Base-by-base conservation (phyloP, 2,329 filamentous ascomycete species). In the Aspergillus persii region DNA sequence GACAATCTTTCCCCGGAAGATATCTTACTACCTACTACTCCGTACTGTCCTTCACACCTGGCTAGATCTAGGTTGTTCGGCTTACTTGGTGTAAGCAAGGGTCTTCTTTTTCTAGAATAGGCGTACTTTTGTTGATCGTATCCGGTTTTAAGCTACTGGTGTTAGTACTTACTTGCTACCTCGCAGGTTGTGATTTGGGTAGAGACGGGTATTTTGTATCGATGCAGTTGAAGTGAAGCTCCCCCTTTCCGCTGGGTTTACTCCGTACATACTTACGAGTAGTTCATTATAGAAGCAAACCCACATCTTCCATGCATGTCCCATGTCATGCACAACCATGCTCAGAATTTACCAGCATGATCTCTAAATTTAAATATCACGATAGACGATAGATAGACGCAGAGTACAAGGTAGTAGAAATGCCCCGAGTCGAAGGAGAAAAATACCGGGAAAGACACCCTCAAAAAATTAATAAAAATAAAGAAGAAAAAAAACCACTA, bases 231-330 rank as follows among this genome's bases (percentile, higher is more conserved):
- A 6, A 47, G 23, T n/a, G 29, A n/a, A 30, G 39, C 27, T 47
- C 27, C 11, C 23, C 29, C n/a, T 26, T 39, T 5, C 33, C 33
- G 5, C 33, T 31, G 18, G 18, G 27, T 12, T 8, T 31, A 46
- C 26, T 33, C 15, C 8, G 23, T 41, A 41, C 23, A 18, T 29
- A 53, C 33, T 29, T 53, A 44, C 31, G 41, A 41, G 50, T n/a
- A 29, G 18, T 41, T 29, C 50, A 15, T 5, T n/a, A 41, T n/a
- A 41, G 4, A 41, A 47, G 44, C 44, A 47, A 11, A 47, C 41
- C 53, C 53, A 49, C 53, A 15, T 55, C 44, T 55, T 46, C 49
- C 44, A n/a, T 49, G 53, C 53, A 55, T 55, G 39, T 48, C 18
- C 53, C 30, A 49, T 55, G 53, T 30, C 30, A 49, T 55, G 53